Conservation (phyloP, 352 stramenopile species). For the Phytophthora hybrid region DNA sequence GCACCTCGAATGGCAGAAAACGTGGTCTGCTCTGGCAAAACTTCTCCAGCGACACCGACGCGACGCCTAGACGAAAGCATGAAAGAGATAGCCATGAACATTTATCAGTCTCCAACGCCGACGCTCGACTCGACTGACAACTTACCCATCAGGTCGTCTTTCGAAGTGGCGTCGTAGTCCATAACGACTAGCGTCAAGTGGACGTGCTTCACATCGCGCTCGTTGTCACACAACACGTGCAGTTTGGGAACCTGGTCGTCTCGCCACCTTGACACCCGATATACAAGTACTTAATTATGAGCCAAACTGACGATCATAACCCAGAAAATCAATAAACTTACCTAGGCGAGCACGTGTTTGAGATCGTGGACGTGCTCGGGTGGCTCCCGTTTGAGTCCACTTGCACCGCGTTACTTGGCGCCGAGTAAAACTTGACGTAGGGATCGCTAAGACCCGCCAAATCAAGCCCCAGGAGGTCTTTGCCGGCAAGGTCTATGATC, state of each 20-base stretch:
- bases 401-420: slow-evolving; percentile 61
- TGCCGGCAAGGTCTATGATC: slow-evolving; percentile 64
- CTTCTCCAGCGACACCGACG: slow-evolving; percentile 64
- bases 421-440: slow-evolving; percentile 86
- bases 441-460: slow-evolving; percentile 81
- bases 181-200: slow-evolving; percentile 83
- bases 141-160: slow-evolving; percentile 76
- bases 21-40: slow-evolving; percentile 50
- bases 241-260: slow-evolving; percentile 76
- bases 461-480: slow-evolving; percentile 77
- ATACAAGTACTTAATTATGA: background rate
- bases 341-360: slow-evolving; percentile 66
- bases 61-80: slow-evolving; percentile 45
- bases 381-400: slow-evolving; percentile 57
- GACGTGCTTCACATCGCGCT: slow-evolving; percentile 63
- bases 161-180: slow-evolving; percentile 84
- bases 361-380: slow-evolving; percentile 68
- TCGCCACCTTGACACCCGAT: slow-evolving; percentile 50
- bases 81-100: background rate
- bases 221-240: slow-evolving; percentile 54
- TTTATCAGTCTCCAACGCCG: background rate
- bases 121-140: background rate
- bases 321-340: slow-evolving; percentile 37
- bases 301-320: slow-evolving; percentile 1
- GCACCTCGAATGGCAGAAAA: slow-evolving; percentile 67